These are phyloP conservation scores for Carallia brachiata DNA, from an alignment of 345 rosid species.

Conservation along the genomic window DNA sequence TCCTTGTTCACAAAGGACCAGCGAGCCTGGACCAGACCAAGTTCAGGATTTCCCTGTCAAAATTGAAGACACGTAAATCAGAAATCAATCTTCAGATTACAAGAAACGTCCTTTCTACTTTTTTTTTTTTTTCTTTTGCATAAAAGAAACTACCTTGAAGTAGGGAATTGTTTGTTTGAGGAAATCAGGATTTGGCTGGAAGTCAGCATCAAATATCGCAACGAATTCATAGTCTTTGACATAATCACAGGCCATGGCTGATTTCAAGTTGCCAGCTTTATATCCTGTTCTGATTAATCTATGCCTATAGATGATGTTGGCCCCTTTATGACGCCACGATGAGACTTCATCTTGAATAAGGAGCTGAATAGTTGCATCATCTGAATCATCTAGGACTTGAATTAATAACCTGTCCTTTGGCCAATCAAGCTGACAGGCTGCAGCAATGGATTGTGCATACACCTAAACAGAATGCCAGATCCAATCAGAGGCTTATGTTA, in stretches of 20 bases:
- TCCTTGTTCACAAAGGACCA: slow-evolving; percentile 93
- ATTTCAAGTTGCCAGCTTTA: slow-evolving; percentile 89
- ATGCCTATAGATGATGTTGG: slow-evolving; percentile 78
- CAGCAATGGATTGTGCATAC: slow-evolving; percentile 72
- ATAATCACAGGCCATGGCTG: slow-evolving; percentile 86
- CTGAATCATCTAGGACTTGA: slow-evolving; percentile 88
- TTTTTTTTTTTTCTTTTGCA: background rate
- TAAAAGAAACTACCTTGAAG: slow-evolving; percentile 51
- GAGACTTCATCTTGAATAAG: slow-evolving; percentile 78
- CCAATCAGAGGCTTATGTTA: background rate
- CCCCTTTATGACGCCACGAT: slow-evolving; percentile 66
- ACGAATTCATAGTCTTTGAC: slow-evolving; percentile 79
- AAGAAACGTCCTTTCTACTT: background rate
- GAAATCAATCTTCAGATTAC: background rate
- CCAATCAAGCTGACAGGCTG: slow-evolving; percentile 86
- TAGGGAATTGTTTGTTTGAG: slow-evolving; percentile 75
- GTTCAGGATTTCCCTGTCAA: slow-evolving; percentile 73
- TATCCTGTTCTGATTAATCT: slow-evolving; percentile 83
- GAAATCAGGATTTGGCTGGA: slow-evolving; percentile 79
- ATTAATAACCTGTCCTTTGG: slow-evolving; percentile 73
- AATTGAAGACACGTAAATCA: background rate
- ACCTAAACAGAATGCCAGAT: slow-evolving; percentile 40
- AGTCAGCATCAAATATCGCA: slow-evolving; percentile 80
- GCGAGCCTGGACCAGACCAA: slow-evolving; percentile 85
- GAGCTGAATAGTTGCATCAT: slow-evolving; percentile 56